phyloP scores from a whole-genome alignment of 331 rosid genomes.

The Spiraea crenata region DNA sequence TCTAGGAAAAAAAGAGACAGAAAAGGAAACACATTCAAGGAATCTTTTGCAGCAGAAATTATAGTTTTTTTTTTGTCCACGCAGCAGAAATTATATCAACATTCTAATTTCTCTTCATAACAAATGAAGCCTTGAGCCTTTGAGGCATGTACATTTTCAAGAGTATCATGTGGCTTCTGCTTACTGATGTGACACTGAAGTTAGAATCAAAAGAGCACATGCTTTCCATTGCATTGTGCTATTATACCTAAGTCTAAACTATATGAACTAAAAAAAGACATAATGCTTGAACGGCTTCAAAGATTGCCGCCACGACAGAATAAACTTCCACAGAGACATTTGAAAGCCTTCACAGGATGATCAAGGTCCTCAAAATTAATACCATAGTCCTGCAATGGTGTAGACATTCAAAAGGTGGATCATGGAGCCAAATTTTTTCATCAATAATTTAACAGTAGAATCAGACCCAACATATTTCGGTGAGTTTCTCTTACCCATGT shows the following conservation, averaged over 20 bases:
- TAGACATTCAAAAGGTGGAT: constrained; percentile 9
- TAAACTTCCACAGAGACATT: constrained; percentile 69
- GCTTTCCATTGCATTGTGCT: not conserved
- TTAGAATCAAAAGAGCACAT: not conserved
- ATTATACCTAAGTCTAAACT: not conserved
- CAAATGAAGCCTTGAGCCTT: too few relatives aligned
- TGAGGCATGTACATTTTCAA: too few relatives aligned
- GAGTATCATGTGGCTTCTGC: too few relatives aligned
- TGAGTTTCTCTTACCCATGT: constrained; percentile 64
- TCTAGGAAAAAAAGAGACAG: too few relatives aligned
- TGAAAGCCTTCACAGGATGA: constrained; percentile 39
- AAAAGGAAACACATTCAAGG: too few relatives aligned
- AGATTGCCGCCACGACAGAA: constrained; percentile 37
- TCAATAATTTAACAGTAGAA: not conserved
- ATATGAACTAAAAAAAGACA: not conserved
- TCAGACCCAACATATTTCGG: not conserved
- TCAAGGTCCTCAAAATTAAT: constrained; percentile 57
- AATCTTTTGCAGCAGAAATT: too few relatives aligned
- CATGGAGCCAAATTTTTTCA: not conserved
- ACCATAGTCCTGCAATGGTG: constrained; percentile 68
- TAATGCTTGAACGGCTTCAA: not conserved
- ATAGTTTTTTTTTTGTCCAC: too few relatives aligned
- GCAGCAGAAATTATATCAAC: too few relatives aligned
- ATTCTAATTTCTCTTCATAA: too few relatives aligned
- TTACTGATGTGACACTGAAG: not conserved